Evolutionary conservation across 192 early-diverging fungal genomes (phyloP), one percentile per base, ranked within the genome.

Genomic region (Backusella australiensis): DNA sequence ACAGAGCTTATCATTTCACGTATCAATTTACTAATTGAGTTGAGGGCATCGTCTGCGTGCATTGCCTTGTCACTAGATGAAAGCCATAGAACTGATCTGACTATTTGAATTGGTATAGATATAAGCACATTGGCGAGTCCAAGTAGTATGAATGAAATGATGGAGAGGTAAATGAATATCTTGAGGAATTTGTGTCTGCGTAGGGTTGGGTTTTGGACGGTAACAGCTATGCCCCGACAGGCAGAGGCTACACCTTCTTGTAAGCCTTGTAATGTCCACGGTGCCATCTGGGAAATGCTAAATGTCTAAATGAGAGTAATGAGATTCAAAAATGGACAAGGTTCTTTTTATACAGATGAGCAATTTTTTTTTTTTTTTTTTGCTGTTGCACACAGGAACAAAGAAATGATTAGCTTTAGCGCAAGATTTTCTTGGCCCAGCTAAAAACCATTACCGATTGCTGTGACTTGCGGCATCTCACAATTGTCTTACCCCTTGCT

Each of bases 201-300:
- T 66, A 89, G 76, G 32, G 84, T 74, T 5, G 87, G 87, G 59
- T 89, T 85, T n/a, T 76, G 79, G 6, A 84, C 32, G 1, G 82
- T 85, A 23, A 86, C 59, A n/a, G 75, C 73, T 23, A 83, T 80
- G 3, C 87, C 87, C 63, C 87, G 69, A 6, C 86, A 29, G 4
- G 84, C 87, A 66, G 83, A 77, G 6, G 72, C 35, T 3, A 78
- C 75, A 15, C 87, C 87, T 38, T 82, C 79, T n/a, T 77, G 66
- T 71, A 83, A 34, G 68, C 82, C 73, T 80, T 79, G 38, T 67
- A 81, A 41, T 78, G 85, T 68, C 77, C 77, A 78, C 0, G 41
- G 74, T 44, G 74, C 74, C 74, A 75, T 75, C 42, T 46, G 70
- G 2, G 11, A 39, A 32, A 71, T 46, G 15, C 6, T 29, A 34